Base-by-base conservation (phyloP, 2,329 filamentous ascomycete genomes). In the Colletotrichum chlorophyti region DNA sequence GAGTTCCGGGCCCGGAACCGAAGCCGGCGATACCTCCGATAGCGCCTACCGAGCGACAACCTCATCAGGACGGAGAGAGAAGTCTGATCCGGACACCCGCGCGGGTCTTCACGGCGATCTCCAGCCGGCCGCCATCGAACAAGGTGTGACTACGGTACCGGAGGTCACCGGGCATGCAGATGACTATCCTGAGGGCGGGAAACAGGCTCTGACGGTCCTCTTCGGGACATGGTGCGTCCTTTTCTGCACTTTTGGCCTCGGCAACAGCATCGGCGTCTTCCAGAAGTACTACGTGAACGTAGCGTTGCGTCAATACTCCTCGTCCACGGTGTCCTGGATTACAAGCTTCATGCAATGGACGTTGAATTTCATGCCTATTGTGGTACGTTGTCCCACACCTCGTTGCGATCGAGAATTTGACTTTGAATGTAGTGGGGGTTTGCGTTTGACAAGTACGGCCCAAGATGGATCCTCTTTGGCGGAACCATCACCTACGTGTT, bases 371-470 rank as follows among this genome's bases (percentile, higher is more conserved):
- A 74, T 85, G 75, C 83, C 81, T 37, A 64, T 73, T 5, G 63
- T 74, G 5, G 72, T 74, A 65, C 55, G 70, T 70, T 27, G 38
- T 19, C 3, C 82, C 1, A 68, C 86, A 26, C 79, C 12, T 10
- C 3, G 15, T 10, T 8, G 5, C 34, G 12, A 24, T 6, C n/a
- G 21, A 34, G 14, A 14, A 11, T 24, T 37, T 35, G 19, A 58
- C 31, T 3, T 34, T 3, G 9, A 19, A 11, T 5, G 11, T 31
- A 65, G 63, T 66, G 65, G 62, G 85, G 86, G 0, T 82, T 80
- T 38, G 58, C 85, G 9, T 90, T 84, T 63, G 89, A 91, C 69
- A 83, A 79, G 64, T 83, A 84, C 63, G 89, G 89, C 2, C 86
- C 88, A 0, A 78, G 79, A 35, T 82, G 76, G 58, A 73, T 91